These are phyloP conservation scores for Cornus controversa DNA, from an alignment of 148 eudicot genomes.

Conservation along the genomic window DNA sequence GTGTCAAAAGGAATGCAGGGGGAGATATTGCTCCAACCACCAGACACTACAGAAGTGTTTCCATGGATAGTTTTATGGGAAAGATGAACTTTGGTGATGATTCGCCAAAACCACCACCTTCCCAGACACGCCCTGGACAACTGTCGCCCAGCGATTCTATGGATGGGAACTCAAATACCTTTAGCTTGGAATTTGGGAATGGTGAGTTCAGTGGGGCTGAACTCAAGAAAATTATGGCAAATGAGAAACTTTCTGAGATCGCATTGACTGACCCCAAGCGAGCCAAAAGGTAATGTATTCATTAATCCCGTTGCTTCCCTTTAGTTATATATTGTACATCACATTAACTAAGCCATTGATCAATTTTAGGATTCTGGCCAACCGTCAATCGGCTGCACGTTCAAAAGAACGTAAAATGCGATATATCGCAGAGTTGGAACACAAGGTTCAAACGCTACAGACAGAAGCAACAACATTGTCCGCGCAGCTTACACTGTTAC, in stretches of 20 bases:
- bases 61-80: conserved; percentile 95
- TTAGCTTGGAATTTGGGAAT: conserved; percentile 82
- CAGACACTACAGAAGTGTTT: conserved; percentile 80
- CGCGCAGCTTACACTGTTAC: conserved; percentile 87
- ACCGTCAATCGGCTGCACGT: conserved; percentile 96
- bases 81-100: conserved; percentile 68
- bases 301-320: not conserved
- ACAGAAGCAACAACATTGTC: conserved; percentile 96
- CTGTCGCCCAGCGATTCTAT: conserved; percentile 68
- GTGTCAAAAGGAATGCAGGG: conserved; percentile 59
- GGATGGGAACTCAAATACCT: conserved; percentile 45
- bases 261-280: conserved; percentile 87
- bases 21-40: conserved; percentile 65
- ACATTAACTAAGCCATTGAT: not conserved
- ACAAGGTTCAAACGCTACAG: conserved; percentile 92
- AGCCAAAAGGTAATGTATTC: conserved; percentile 67
- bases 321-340: not conserved
- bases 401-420: conserved; percentile 92
- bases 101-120: conserved; percentile 65
- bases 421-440: conserved; percentile 89
- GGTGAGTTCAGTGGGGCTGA: conserved; percentile 90
- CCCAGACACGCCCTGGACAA: conserved; percentile 64
- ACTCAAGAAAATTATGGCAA: conserved; percentile 89
- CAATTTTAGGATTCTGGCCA: conserved; percentile 74
- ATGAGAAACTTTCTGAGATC: conserved; percentile 89